Conservation (phyloP, 2,329 filamentous ascomycete species). For the Chaetomium strumarium region DNA sequence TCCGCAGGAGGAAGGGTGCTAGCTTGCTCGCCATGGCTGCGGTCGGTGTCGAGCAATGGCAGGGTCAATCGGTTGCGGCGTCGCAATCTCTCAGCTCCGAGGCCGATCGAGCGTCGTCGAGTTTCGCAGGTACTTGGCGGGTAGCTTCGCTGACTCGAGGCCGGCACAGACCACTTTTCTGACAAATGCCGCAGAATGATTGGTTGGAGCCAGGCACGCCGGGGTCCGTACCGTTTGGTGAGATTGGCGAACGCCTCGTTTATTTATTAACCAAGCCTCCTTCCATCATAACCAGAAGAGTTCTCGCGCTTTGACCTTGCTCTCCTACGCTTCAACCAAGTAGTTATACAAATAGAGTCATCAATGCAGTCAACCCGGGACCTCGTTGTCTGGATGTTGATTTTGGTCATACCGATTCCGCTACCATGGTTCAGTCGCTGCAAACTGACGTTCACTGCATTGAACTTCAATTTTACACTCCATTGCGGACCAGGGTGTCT, state of each 20-base stretch:
- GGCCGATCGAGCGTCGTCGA: constrained; percentile 18
- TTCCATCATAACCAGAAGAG: too few species aligned
- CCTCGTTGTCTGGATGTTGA: not conserved
- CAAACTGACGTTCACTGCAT: not conserved
- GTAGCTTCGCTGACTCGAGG: constrained; percentile 5
- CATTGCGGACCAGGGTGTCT: not conserved
- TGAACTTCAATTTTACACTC: not conserved
- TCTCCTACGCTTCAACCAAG: too few species aligned
- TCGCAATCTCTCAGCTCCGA: constrained; percentile 7
- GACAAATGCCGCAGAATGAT: constrained; percentile 19
- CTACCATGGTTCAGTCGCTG: not conserved
- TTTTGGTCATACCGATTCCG: not conserved
- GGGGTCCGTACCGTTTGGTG: too few species aligned
- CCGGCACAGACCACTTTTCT: constrained; percentile 18
- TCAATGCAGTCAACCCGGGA: not conserved
- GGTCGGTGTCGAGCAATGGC: constrained; percentile 27
- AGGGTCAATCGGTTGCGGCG: constrained; percentile 18
- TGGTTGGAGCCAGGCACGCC: constrained; percentile 9
- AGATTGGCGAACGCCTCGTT: too few species aligned
- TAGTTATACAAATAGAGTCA: too few species aligned
- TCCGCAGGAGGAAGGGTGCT: constrained; percentile 65
- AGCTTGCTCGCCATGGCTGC: constrained; percentile 75
- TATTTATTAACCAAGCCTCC: too few species aligned
- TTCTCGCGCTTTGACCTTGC: too few species aligned
- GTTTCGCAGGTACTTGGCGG: constrained; percentile 7